A percentile compares a stretch with the other conserved stretches of the same genome.
Evolutionary conservation across 495 filamentous ascomycete genomes (phyloP).

Genomic region (Aspergillus saccharolyticus): DNA sequence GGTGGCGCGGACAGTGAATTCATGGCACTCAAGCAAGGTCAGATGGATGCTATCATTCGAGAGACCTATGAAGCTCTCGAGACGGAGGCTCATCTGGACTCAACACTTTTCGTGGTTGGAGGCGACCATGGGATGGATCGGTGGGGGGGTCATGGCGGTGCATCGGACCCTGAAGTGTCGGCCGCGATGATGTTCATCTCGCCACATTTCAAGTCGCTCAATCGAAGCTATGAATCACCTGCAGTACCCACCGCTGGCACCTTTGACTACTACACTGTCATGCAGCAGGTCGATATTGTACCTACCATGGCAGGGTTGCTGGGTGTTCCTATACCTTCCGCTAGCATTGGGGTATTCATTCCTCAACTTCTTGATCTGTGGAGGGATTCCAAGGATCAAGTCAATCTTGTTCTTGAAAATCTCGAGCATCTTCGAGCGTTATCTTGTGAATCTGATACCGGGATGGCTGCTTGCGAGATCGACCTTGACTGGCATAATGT

Average conservation of each 20-base stretch:
- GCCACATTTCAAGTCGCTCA: not conserved
- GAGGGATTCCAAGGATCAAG: too few species aligned
- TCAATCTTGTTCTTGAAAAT: too few species aligned
- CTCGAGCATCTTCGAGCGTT: too few species aligned
- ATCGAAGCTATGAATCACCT: not conserved
- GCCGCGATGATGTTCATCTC: not conserved
- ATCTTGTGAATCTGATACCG: too few species aligned
- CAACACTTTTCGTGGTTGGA: not conserved
- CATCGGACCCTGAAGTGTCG: not conserved
- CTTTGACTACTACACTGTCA: not conserved
- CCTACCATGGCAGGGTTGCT: not conserved
- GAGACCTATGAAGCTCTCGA: not conserved
- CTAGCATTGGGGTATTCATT: not conserved
- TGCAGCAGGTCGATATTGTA: not conserved
- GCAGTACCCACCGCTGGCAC: not conserved
- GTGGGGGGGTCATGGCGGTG: not conserved
- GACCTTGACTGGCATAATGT: too few species aligned
- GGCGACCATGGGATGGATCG: slow-evolving; percentile 1
- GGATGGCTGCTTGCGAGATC: too few species aligned
- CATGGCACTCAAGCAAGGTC: not conserved
- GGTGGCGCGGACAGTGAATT: not conserved
- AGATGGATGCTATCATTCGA: not conserved
- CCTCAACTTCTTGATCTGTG: not conserved
- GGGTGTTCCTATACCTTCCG: too few species aligned
- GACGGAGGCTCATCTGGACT: not conserved